These are phyloP conservation scores for Neonectria magnoliae DNA, from an alignment of 2,329 filamentous ascomycete genomes.

Conservation along the genomic window DNA sequence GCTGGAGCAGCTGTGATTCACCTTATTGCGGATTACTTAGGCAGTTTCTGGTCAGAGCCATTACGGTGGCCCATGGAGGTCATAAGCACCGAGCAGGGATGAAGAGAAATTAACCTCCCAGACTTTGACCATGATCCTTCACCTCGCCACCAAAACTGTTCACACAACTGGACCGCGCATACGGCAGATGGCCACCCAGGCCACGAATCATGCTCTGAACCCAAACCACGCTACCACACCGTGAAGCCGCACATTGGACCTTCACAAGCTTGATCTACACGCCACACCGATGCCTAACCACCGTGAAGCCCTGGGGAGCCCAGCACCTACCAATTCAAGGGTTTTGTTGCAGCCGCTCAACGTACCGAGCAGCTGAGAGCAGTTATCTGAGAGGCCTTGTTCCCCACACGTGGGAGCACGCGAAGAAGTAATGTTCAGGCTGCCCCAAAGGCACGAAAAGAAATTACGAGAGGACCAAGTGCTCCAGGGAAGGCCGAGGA, in stretches of 20 bases:
- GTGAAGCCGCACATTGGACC: neutral
- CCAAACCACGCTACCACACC: neutral
- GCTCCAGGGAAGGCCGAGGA: neutral
- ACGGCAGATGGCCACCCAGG: neutral
- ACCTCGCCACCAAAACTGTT: neutral
- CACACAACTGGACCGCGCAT: neutral
- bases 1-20: conserved; percentile 46
- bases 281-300: neutral
- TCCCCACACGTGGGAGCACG: neutral
- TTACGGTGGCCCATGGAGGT: conserved; percentile 48
- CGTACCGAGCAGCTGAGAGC: neutral
- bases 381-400: neutral
- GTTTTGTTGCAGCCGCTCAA: neutral
- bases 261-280: neutral
- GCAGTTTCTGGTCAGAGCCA: conserved; percentile 47
- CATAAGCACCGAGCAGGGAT: conserved; percentile 41
- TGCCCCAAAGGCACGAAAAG: too few relatives aligned
- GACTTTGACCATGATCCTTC: neutral
- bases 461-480: neutral
- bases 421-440: neutral
- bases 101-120: neutral
- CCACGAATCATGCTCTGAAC: neutral
- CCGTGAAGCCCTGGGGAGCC: neutral
- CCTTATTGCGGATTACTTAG: conserved; percentile 46
- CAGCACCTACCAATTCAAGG: too few relatives aligned